Percentiles rank a stretch among this genome's conserved stretches.
These are phyloP conservation scores for Fusarium redolens DNA, from an alignment of 2,329 filamentous ascomycete genomes.

Conservation along the genomic window DNA sequence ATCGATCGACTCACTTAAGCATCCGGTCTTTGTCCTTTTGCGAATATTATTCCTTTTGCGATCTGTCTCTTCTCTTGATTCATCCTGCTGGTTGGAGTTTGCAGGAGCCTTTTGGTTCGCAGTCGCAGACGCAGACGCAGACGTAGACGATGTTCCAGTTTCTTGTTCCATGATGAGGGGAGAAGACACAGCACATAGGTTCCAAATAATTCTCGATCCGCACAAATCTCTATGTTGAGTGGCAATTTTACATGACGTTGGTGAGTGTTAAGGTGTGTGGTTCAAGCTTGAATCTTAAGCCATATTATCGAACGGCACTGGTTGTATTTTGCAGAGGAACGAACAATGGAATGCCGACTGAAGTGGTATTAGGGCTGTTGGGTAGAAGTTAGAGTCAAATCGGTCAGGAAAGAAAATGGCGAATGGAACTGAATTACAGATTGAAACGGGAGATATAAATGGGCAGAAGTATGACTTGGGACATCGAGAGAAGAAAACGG, in stretches of 20 bases:
- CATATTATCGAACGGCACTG: slow-evolving; percentile 14
- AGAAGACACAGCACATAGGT: not conserved
- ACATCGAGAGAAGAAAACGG: slow-evolving; percentile 6
- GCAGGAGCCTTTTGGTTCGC: slow-evolving; percentile 43
- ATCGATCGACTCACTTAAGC: slow-evolving; percentile 74
- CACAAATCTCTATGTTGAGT: slow-evolving; percentile 10
- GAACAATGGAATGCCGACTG: slow-evolving; percentile 3
- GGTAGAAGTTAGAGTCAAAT: slow-evolving; percentile 14
- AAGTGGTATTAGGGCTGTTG: slow-evolving; percentile 4
- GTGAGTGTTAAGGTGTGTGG: not conserved
- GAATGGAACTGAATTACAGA: slow-evolving; percentile 11
- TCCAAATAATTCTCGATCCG: slow-evolving; percentile 23
- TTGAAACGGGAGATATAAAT: not conserved
- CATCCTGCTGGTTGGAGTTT: slow-evolving; percentile 49
- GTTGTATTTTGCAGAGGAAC: slow-evolving; percentile 5
- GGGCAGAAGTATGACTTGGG: not conserved
- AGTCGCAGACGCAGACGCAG: slow-evolving; percentile 19
- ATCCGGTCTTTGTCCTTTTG: slow-evolving; percentile 91
- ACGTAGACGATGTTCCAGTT: slow-evolving; percentile 1
- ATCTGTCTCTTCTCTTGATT: slow-evolving; percentile 55
- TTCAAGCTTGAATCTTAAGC: slow-evolving; percentile 14
- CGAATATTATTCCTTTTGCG: slow-evolving; percentile 62
- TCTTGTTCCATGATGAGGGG: slow-evolving; percentile 36
- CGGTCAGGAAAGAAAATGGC: not conserved
- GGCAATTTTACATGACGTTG: slow-evolving; percentile 40